These are phyloP conservation scores for Candida railenensis DNA, from an alignment of 805 yeast genomes.

Conservation along the genomic window DNA sequence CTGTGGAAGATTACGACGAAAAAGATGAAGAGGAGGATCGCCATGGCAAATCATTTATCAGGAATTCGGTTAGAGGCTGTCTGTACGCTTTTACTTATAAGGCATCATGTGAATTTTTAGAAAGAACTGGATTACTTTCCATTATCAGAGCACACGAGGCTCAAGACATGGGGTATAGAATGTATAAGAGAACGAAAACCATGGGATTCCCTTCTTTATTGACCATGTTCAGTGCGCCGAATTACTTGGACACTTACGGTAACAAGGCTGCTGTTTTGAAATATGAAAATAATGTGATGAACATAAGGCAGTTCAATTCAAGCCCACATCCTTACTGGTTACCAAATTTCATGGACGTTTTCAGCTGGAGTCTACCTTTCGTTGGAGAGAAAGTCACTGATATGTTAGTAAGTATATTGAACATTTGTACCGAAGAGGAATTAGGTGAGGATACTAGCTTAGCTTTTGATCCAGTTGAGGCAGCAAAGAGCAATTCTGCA, in stretches of 20 bases:
- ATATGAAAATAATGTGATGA: slow-evolving; percentile 90
- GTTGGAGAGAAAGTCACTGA: slow-evolving; percentile 96
- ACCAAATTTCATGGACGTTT: slow-evolving; percentile 96
- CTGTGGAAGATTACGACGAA: slow-evolving; percentile 83
- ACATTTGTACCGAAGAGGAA: slow-evolving; percentile 95
- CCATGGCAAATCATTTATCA: slow-evolving; percentile 43
- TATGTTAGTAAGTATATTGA: slow-evolving; percentile 83
- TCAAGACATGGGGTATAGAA: slow-evolving; percentile 94
- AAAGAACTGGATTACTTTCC: slow-evolving; percentile 74
- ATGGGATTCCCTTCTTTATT: slow-evolving; percentile 88
- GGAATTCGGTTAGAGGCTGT: slow-evolving; percentile 84
- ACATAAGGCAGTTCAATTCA: slow-evolving; percentile 88
- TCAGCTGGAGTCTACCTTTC: slow-evolving; percentile 96
- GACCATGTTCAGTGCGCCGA: slow-evolving; percentile 94
- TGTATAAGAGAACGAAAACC: slow-evolving; percentile 80
- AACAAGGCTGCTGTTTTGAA: slow-evolving; percentile 94
- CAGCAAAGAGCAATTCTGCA: not conserved
- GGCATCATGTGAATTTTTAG: slow-evolving; percentile 78
- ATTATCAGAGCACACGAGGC: slow-evolving; percentile 96
- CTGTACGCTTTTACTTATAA: slow-evolving; percentile 84
- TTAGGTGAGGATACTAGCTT: slow-evolving; percentile 67
- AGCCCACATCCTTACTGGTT: slow-evolving; percentile 96
- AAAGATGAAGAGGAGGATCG: slow-evolving; percentile 43
- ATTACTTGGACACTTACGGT: slow-evolving; percentile 86
- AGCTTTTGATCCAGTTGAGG: not conserved